These are phyloP conservation scores for Ceraceosorus guamensis DNA, from an alignment of 1,284 basidiomycete genomes.

Conservation along the genomic window DNA sequence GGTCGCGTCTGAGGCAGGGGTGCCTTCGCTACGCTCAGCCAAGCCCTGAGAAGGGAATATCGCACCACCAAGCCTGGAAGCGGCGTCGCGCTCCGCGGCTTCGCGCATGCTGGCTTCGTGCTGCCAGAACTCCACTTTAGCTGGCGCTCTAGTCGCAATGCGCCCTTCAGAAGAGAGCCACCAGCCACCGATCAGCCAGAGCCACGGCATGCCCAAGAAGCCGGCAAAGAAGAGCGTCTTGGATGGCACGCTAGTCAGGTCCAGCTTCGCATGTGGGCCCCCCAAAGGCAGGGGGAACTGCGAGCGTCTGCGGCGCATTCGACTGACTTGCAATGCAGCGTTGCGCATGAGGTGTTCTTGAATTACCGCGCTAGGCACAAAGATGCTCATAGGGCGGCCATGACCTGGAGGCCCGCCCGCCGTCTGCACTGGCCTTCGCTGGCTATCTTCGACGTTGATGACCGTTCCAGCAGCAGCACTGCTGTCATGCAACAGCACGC, in stretches of 20 bases:
- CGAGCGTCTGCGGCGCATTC: background rate
- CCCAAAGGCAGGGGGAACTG: background rate
- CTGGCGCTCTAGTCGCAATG: constrained; percentile 7
- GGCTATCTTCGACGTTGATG: constrained; percentile 14
- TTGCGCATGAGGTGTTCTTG: constrained; percentile 11
- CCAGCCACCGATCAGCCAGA: constrained; percentile 42
- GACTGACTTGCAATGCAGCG: constrained; percentile 8
- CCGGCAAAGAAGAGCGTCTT: constrained; percentile 36
- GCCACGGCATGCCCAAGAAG: constrained; percentile 40
- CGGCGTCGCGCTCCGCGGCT: background rate
- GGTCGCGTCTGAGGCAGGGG: too few species aligned
- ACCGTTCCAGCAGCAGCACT: constrained; percentile 4
- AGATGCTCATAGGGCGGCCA: constrained; percentile 9
- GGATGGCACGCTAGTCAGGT: constrained; percentile 4
- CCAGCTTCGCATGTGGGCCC: background rate
- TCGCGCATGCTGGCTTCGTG: constrained; percentile 21
- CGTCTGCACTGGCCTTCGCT: background rate
- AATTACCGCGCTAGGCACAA: constrained; percentile 8
- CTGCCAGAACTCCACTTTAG: constrained; percentile 23
- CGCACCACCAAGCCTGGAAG: too few species aligned
- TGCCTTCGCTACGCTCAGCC: too few species aligned
- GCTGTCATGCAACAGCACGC: constrained; percentile 8
- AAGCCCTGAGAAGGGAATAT: too few species aligned
- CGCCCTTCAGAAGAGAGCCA: constrained; percentile 18
- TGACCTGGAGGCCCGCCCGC: too few species aligned